phyloP scores from a whole-genome alignment of 2,329 filamentous ascomycete genomes.

The Acrocalymma vagum region DNA sequence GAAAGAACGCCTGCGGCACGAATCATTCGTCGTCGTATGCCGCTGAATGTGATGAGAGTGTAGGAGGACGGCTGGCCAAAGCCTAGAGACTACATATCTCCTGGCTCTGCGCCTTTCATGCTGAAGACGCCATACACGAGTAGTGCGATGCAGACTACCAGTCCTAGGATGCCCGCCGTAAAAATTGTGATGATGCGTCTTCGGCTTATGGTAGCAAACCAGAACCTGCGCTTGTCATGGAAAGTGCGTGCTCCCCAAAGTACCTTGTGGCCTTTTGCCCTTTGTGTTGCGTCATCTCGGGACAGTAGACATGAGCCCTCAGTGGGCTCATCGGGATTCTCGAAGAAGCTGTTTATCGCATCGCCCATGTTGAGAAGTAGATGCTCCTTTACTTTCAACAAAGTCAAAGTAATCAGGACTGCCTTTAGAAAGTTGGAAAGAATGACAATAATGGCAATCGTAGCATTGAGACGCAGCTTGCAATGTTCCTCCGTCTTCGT shows the following conservation, averaged over 20 bases:
- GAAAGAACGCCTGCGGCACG: slow-evolving; percentile 6
- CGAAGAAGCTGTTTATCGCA: slow-evolving; percentile 27
- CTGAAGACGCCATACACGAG: no score
- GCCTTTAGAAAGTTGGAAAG: slow-evolving; percentile 30
- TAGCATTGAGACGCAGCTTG: slow-evolving; percentile 25
- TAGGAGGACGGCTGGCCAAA: no score
- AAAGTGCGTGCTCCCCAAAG: no score
- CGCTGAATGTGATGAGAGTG: no score
- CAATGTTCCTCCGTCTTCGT: slow-evolving; percentile 22
- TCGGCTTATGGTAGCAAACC: no score
- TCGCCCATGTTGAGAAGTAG: slow-evolving; percentile 33
- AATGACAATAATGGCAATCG: slow-evolving; percentile 23
- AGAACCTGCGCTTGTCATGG: no score
- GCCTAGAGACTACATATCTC: no score
- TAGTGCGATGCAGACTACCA: no score
- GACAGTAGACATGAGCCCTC: slow-evolving; percentile 22
- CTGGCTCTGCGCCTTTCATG: no score
- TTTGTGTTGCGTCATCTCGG: slow-evolving; percentile 4
- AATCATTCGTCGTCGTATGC: no score
- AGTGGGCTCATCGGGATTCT: slow-evolving; percentile 14
- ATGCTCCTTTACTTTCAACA: slow-evolving; percentile 18
- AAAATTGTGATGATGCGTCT: no score
- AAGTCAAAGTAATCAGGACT: slow-evolving; percentile 21
- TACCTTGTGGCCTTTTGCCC: slow-evolving; percentile 4
- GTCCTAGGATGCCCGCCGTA: no score